Conservation (phyloP, 306 rosid species). For the Carpinus viminea region DNA sequence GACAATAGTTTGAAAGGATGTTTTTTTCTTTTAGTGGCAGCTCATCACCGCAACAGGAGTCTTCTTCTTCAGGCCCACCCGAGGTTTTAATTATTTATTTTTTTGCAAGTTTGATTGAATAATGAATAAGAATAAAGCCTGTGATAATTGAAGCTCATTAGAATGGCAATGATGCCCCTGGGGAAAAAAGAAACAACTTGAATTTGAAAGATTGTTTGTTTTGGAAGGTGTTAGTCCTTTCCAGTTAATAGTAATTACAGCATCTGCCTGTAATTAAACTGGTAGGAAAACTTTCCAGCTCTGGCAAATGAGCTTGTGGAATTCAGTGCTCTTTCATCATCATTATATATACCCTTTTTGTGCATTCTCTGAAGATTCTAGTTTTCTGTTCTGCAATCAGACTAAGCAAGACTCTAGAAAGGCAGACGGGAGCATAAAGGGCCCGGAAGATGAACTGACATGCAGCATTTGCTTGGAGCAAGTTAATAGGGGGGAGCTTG, state of each 20-base stretch:
- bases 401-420: constrained; percentile 25
- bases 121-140: neutral
- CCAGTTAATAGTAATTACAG: neutral
- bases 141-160: neutral
- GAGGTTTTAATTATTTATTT: constrained; percentile 16
- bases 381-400: neutral
- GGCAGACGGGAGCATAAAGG: constrained; percentile 26
- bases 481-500: constrained; percentile 51
- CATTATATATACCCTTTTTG: neutral
- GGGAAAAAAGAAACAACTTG: neutral
- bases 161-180: neutral
- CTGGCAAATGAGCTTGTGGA: neutral
- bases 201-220: neutral
- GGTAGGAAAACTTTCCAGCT: neutral
- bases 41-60: constrained; percentile 28
- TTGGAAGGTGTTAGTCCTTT: neutral
- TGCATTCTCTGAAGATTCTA: neutral
- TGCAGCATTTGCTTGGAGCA: constrained; percentile 57
- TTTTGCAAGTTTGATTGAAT: constrained; percentile 2
- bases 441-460: constrained; percentile 35
- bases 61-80: constrained; percentile 28
- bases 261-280: neutral
- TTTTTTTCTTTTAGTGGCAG: constrained; percentile 10
- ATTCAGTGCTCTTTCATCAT: neutral
- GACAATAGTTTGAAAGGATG: neutral